Base-by-base conservation (phyloP, 2,329 filamentous ascomycete genomes). In the Phialophora macrospora region DNA sequence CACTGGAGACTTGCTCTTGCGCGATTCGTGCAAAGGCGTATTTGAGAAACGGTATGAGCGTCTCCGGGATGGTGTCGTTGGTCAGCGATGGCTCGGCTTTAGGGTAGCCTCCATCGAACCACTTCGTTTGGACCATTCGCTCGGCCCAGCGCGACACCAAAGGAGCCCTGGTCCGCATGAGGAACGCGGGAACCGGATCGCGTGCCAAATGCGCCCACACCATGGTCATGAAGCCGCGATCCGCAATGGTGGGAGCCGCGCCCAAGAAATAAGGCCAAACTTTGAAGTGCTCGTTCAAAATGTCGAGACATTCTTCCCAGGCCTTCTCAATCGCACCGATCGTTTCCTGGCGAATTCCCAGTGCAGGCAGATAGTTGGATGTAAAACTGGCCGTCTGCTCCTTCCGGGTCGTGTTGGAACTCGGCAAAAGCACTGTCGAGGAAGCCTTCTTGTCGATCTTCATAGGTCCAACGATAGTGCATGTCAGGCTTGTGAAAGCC, bases 281-380 rank as follows among this genome's bases (percentile, higher is more conserved):
- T 22, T 54, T 54, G 51, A 54, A 54, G 17, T 54, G 51, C 1
- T n/a, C 51, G 28, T 54, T 54, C 51, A 54, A 54, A 22, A 54
- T 54, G 51, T 54, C 51, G 4, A 54, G 51, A 54, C 51, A 54
- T 22, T 54, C 51, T 26, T 54, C 51, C 51, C 51, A 54, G 14
- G 51, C 51, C 51, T n/a, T 26, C 22, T 54, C 51, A 8, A 54
- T 54, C 51, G 26, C 51, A 4, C 14, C 51, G 17, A n/a, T n/a
- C 6, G 51, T 54, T 17, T 14, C 12, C 22, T n/a, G 3, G 4
- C 51, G 51, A 26, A 54, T 54, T 22, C 51, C 51, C 28, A 54
- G 51, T 8, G 51, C 51, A 5, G 51, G 51, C 17, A 54, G 51
- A 22, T 54, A 54, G 51, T 54, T 9, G 20, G 51, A 54, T 4